Evolutionary conservation across 2,329 filamentous ascomycete species (phyloP).

Genomic region (Taxawa tesnikishii): DNA sequence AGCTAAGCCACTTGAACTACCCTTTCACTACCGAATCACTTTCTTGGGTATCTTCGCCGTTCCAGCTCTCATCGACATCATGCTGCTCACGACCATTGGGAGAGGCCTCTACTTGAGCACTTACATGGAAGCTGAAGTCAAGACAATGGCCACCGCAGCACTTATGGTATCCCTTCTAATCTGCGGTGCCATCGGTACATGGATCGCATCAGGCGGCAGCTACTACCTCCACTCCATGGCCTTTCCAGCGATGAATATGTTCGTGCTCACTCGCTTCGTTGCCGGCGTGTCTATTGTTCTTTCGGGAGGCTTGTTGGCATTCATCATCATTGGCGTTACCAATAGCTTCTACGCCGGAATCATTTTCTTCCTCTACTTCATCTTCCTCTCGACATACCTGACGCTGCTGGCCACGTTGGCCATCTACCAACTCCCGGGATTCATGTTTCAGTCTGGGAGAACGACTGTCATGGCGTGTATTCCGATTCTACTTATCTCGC

Average conservation of each 20-base stretch:
- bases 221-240: constrained; percentile 36
- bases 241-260: constrained; percentile 9
- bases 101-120: constrained; percentile 49
- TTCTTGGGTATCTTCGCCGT: constrained; percentile 42
- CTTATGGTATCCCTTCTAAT: constrained; percentile 36
- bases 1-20: constrained; percentile 3
- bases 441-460: constrained; percentile 34
- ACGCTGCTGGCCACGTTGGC: constrained; percentile 31
- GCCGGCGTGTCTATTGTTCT: too few relatives aligned
- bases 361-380: constrained; percentile 47
- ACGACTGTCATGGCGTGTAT: constrained; percentile 43
- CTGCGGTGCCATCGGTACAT: constrained; percentile 49
- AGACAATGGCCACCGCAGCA: constrained; percentile 8
- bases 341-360: constrained; percentile 26
- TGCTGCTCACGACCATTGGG: constrained; percentile 45
- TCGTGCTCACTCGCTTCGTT: constrained; percentile 8
- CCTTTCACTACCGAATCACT: constrained; percentile 3
- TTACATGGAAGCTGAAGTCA: constrained; percentile 31
- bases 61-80: constrained; percentile 49
- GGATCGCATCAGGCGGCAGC: constrained; percentile 50
- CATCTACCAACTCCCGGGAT: constrained; percentile 8
- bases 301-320: too few relatives aligned
- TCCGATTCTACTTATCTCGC: constrained; percentile 44
- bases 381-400: constrained; percentile 46
- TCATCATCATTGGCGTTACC: constrained; percentile 7